Base-by-base conservation (phyloP, 305 asterid species). In the Fraxinus dipetala region DNA sequence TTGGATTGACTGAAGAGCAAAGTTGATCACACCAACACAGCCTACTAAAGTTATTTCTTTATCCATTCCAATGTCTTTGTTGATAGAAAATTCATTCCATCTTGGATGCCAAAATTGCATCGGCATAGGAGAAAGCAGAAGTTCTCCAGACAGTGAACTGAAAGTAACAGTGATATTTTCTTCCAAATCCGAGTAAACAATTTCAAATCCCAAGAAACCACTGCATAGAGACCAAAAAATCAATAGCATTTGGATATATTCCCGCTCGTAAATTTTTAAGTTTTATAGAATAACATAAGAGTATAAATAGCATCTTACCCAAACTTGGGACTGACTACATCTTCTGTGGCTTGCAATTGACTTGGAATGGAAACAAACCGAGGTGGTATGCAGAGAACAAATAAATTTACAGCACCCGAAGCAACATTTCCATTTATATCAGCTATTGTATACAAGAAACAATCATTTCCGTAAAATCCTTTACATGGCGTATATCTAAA, bases 401-500 rank as follows among this genome's bases (percentile, higher is more conserved):
- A 90, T 54, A 95, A 54, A 84, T 91, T 84, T 76, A 92, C 98
- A 26, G 80, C 34, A 48, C 93, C 99, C 40, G 95, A 92, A 45
- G 97, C 98, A 75, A 78, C 76, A 86, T 95, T 93, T 20, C 92
- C 92, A 54, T 95, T 94, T 73, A 83, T 78, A 78, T 94, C 98
- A 1, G 89, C 72, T 67, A 95, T 89, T 35, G 89, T 84, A 79
- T 94, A 95, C 4, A 84, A 59, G 88, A 95, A 95, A 34, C 88
- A 87, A 87, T 95, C 98, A 54, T 88, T 91, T 84, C 99, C 98
- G 24, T 87, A 85, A 87, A 85, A 92, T 54, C 95, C 94, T 83
- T 88, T 89, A 84, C 88, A 88, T 0, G 99, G 98, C 9, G 98
- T 95, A 81, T 94, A 95, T 84, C 95, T 83, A 77, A 95, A 91